Evolutionary conservation across 1,284 basidiomycete genomes (phyloP).

Genomic region (Heliocybe sulcata): DNA sequence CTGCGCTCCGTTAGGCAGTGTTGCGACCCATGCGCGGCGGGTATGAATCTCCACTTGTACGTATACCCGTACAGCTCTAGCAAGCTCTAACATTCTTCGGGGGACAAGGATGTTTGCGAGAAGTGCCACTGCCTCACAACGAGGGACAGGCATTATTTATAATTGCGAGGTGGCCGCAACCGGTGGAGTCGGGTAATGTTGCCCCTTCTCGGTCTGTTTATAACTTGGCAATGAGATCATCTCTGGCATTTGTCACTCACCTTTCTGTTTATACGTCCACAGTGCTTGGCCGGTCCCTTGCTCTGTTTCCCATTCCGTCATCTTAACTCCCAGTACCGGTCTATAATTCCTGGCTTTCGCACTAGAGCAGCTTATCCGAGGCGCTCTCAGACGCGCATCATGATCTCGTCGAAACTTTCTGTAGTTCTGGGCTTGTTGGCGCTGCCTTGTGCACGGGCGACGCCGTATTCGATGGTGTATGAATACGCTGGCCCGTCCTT

Average conservation of each 20-base stretch:
- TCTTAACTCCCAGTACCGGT: background rate
- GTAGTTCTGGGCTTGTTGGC: conserved; percentile 2
- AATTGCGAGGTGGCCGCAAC: background rate
- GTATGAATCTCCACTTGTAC: too few relatives aligned
- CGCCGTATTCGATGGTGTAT: conserved; percentile 25
- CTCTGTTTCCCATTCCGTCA: background rate
- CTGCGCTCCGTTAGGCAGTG: too few relatives aligned
- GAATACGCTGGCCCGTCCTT: conserved; percentile 28
- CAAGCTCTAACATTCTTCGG: too few relatives aligned
- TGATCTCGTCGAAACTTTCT: background rate
- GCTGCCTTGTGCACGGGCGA: conserved; percentile 2
- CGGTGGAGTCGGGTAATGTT: background rate
- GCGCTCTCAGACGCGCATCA: background rate
- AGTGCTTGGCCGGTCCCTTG: conserved; percentile 1
- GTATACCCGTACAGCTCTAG: too few relatives aligned
- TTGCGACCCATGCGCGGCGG: too few relatives aligned
- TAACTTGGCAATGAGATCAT: background rate
- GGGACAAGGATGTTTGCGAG: background rate
- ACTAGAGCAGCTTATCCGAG: background rate
- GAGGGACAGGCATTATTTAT: background rate
- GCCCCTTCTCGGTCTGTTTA: background rate
- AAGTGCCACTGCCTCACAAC: background rate
- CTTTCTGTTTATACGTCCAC: background rate
- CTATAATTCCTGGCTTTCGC: background rate
- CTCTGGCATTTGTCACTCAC: background rate